Percentiles rank a stretch among this genome's conserved stretches.
phyloP scores from a whole-genome alignment of 352 stramenopile species.

The Thraustotheca clavata region DNA sequence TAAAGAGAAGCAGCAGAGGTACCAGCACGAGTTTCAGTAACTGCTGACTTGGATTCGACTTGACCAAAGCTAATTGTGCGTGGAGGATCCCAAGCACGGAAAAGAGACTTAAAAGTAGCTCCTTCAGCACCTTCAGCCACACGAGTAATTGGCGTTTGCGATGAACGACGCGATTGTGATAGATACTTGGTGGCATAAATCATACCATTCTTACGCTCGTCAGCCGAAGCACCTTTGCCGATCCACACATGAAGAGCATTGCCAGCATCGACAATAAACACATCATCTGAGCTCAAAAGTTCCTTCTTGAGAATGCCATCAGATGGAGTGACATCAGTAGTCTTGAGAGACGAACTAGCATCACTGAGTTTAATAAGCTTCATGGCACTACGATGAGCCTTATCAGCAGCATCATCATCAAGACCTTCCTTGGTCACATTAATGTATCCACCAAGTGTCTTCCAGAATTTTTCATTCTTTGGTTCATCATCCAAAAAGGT shows the following conservation, averaged over 20 bases:
- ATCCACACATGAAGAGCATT: constrained; percentile 90
- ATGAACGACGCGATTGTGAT: constrained; percentile 32
- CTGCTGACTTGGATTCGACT: constrained; percentile 32
- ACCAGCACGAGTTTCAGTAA: constrained; percentile 1
- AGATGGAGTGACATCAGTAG: constrained; percentile 53
- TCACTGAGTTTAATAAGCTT: constrained; percentile 74
- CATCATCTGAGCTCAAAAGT: constrained; percentile 77
- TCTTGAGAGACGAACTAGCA: constrained; percentile 41
- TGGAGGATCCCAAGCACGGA: constrained; percentile 66
- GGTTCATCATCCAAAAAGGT: constrained; percentile 87
- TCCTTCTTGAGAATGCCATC: constrained; percentile 68
- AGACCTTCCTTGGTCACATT: constrained; percentile 56
- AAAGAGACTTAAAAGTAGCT: constrained; percentile 78
- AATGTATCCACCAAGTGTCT: constrained; percentile 74
- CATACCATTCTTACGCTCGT: constrained; percentile 84
- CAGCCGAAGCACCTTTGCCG: constrained; percentile 67
- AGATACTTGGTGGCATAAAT: constrained; percentile 81
- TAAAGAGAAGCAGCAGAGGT: constrained; percentile 56
- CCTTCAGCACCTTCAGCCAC: constrained; percentile 80
- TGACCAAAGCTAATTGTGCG: constrained; percentile 57
- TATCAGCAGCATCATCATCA: constrained; percentile 57
- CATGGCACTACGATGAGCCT: constrained; percentile 47
- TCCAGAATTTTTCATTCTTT: constrained; percentile 88
- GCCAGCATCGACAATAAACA: constrained; percentile 90
- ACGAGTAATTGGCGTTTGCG: constrained; percentile 69